Conservation (phyloP, 345 rosid species). For the Brassica rapa region DNA sequence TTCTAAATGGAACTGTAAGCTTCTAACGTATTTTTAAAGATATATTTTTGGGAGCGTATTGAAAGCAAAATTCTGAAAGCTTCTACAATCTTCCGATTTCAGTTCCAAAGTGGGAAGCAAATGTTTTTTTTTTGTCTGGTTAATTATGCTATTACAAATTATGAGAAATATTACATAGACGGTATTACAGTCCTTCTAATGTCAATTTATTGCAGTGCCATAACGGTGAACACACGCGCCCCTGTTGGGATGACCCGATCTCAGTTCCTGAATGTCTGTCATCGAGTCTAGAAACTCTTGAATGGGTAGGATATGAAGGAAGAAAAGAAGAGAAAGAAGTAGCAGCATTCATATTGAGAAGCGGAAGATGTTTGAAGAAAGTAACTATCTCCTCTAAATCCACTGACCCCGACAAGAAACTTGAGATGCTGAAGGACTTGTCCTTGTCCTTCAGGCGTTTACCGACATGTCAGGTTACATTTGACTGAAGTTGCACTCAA, state of each 20-base stretch:
- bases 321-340: constrained; percentile 15
- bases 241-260: neutral
- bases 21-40: neutral
- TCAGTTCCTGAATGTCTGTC: neutral
- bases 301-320: neutral
- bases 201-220: neutral
- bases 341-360: constrained; percentile 1
- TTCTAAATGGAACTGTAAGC: neutral
- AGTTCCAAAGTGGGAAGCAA: neutral
- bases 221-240: neutral
- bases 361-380: constrained; percentile 5
- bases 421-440: constrained; percentile 5
- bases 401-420: neutral
- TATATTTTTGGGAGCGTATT: neutral
- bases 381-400: neutral
- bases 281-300: constrained; percentile 5
- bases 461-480: neutral
- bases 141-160: too few relatives aligned
- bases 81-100: neutral
- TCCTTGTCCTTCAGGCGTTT: neutral
- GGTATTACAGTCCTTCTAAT: neutral
- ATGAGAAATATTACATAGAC: too few relatives aligned
- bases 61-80: neutral
- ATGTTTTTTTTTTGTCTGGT: too few relatives aligned
- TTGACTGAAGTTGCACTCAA: neutral